Conservation (phyloP, 2,329 filamentous ascomycete genomes). For the Xylaria sp. region DNA sequence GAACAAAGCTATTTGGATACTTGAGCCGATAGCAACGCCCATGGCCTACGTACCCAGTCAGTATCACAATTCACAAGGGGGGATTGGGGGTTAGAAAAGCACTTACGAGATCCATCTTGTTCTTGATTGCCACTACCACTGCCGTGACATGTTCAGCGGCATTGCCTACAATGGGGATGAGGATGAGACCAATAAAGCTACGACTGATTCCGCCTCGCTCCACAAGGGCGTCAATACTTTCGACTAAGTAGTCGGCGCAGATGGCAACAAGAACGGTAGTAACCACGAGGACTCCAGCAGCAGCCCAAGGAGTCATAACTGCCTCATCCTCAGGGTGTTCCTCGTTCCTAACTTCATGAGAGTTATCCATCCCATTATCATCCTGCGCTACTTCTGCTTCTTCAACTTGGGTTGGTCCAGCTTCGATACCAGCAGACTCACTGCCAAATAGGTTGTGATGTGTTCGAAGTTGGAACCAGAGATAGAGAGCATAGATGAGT, state of each 20-base stretch:
- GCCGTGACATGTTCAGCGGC: conserved; percentile 85
- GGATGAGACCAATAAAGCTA: conserved; percentile 82
- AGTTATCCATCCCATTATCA: conserved; percentile 3
- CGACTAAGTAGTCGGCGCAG: conserved; percentile 82
- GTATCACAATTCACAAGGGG: background rate
- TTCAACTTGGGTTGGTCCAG: conserved; percentile 34
- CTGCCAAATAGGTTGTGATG: conserved; percentile 78
- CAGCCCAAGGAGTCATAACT: conserved; percentile 71
- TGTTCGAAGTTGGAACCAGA: conserved; percentile 81
- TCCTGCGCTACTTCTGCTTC: conserved; percentile 14
- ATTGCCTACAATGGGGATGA: conserved; percentile 84
- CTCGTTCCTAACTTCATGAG: conserved; percentile 54
- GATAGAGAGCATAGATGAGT: conserved; percentile 78
- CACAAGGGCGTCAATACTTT: conserved; percentile 79
- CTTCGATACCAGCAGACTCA: conserved; percentile 46
- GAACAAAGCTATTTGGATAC: conserved; percentile 83
- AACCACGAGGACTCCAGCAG: conserved; percentile 72
- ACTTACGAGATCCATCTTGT: conserved; percentile 74
- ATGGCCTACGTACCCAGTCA: conserved; percentile 63
- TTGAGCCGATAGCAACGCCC: conserved; percentile 83
- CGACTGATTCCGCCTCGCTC: conserved; percentile 77
- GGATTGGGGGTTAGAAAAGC: background rate
- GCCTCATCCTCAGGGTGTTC: conserved; percentile 52
- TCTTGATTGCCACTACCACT: conserved; percentile 79
- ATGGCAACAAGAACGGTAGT: conserved; percentile 77